A percentile compares a stretch with the other conserved stretches of the same genome.
These are phyloP conservation scores for Monosporascus sp. DNA, from an alignment of 2,329 filamentous ascomycete genomes.

Conservation along the genomic window DNA sequence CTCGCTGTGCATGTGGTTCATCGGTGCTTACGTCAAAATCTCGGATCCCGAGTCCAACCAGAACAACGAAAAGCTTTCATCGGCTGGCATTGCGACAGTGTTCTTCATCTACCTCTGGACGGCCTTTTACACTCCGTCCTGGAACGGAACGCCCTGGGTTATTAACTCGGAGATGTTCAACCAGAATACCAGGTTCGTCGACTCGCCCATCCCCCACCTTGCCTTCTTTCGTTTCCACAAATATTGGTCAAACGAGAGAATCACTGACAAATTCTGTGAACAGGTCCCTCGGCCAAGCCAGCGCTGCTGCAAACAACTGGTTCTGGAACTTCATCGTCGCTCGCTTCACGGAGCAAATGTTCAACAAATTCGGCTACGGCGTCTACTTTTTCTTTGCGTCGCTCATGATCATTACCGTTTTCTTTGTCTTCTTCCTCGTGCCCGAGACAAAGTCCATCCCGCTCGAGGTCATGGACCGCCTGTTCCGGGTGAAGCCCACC, in stretches of 20 bases:
- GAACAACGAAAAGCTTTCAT: constrained; percentile 18
- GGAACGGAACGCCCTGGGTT: constrained; percentile 74
- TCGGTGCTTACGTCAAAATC: constrained; percentile 55
- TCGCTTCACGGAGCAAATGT: constrained; percentile 64
- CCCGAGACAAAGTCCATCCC: constrained; percentile 64
- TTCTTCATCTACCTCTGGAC: constrained; percentile 75
- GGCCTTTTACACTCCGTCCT: constrained; percentile 64
- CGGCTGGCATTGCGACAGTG: constrained; percentile 52
- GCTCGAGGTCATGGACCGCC: constrained; percentile 58
- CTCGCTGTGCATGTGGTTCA: constrained; percentile 60
- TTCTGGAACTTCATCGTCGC: constrained; percentile 66
- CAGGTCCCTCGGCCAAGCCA: constrained; percentile 62
- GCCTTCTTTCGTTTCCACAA: background rate
- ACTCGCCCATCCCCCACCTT: background rate
- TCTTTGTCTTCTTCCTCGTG: constrained; percentile 58
- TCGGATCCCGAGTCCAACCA: constrained; percentile 33
- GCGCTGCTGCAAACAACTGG: constrained; percentile 68
- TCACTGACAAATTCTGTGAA: background rate
- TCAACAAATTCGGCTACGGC: constrained; percentile 52
- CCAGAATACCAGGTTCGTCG: constrained; percentile 50
- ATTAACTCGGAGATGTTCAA: constrained; percentile 73
- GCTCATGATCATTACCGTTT: constrained; percentile 51
- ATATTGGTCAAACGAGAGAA: background rate
- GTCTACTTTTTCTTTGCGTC: constrained; percentile 66
- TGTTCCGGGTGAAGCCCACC: constrained; percentile 49